Percentiles rank a stretch among this genome's conserved stretches.
phyloP scores from a whole-genome alignment of 1,284 basidiomycete genomes.

The Microbotryum silenes-acaulis region DNA sequence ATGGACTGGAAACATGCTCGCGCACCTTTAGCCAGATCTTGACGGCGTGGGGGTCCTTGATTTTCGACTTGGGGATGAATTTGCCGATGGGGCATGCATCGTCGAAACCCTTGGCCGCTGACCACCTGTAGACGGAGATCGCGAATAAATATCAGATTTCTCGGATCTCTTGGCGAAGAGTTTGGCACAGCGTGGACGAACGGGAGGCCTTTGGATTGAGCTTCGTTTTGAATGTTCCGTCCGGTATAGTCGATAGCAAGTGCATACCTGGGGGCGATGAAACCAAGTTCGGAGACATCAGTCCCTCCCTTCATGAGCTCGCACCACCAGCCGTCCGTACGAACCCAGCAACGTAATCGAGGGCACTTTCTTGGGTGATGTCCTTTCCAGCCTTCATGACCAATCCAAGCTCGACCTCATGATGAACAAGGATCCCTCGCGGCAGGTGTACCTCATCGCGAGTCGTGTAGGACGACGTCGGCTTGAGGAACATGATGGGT shows the following conservation, averaged over 20 bases:
- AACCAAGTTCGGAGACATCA: too few species aligned
- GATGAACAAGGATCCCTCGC: neutral
- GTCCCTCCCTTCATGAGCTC: too few species aligned
- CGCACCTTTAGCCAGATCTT: conserved; percentile 64
- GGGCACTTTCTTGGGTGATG: too few species aligned
- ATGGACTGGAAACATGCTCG: neutral
- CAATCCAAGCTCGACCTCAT: too few species aligned
- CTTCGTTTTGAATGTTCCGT: conserved; percentile 84
- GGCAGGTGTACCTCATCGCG: conserved; percentile 62
- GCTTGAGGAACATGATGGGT: conserved; percentile 97
- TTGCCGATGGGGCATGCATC: conserved; percentile 52
- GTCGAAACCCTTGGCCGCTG: conserved; percentile 56
- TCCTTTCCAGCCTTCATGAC: too few species aligned
- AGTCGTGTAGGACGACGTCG: conserved; percentile 73
- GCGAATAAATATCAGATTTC: too few species aligned
- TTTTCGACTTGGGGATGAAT: conserved; percentile 68
- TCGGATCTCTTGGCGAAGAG: too few species aligned
- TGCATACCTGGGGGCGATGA: neutral
- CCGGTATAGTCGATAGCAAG: conserved; percentile 2
- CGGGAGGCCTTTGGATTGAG: conserved; percentile 83
- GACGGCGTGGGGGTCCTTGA: conserved; percentile 68
- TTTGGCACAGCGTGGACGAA: conserved; percentile 58
- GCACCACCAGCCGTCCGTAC: too few species aligned
- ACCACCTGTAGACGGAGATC: conserved; percentile 24
- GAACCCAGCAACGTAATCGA: too few species aligned